Percentiles rank a stretch among this genome's conserved stretches.
phyloP scores from a whole-genome alignment of 441 rosid genomes.

The Populus hybrid region DNA sequence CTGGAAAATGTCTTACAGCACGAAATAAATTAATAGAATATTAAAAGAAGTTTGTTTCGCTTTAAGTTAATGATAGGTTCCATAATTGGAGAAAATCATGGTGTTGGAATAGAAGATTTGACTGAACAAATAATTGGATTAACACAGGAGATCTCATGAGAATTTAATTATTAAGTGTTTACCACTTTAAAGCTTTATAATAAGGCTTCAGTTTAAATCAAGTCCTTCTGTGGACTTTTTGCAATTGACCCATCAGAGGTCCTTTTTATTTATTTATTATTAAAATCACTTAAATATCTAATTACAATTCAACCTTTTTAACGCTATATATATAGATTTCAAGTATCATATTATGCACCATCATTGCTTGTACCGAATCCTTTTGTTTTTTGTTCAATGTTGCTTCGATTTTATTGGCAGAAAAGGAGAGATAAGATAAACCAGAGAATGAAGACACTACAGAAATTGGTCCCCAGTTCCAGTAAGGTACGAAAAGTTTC shows the following conservation, averaged over 20 bases:
- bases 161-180: no score
- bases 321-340: not conserved
- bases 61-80: not conserved
- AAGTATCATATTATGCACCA: not conserved
- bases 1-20: not conserved
- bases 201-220: not conserved
- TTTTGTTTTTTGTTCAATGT: not conserved
- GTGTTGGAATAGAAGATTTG: not conserved
- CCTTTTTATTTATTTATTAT: not conserved
- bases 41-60: not conserved
- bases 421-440: constrained; percentile 94
- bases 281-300: not conserved
- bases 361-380: not conserved
- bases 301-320: not conserved
- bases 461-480: constrained; percentile 93
- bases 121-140: not conserved
- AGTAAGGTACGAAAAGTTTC: constrained; percentile 60
- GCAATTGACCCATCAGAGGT: not conserved
- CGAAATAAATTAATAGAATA: not conserved
- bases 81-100: not conserved
- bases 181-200: no score
- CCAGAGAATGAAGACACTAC: constrained; percentile 92
- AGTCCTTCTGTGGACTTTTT: not conserved
- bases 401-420: constrained; percentile 35
- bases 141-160: not conserved